phyloP scores from a whole-genome alignment of 495 filamentous ascomycete species.

The Durotheca rogersii region DNA sequence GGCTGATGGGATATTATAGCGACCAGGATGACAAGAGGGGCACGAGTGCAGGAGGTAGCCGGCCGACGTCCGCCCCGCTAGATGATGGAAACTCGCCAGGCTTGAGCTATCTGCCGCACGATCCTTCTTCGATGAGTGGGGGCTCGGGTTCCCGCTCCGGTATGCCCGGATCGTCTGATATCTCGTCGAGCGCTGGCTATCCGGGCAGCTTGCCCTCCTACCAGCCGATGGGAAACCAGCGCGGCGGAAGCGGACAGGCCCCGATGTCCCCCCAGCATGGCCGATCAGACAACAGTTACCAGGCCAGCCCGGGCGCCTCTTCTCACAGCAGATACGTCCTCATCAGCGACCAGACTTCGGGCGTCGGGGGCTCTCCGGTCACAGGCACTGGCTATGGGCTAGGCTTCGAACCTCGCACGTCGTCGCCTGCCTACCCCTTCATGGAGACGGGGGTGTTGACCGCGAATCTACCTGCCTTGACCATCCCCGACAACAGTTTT shows the following conservation, averaged over 20 bases:
- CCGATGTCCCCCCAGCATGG: slow-evolving; percentile 25
- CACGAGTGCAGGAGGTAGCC: slow-evolving; percentile 16
- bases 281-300: slow-evolving; percentile 11
- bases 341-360: slow-evolving; percentile 18
- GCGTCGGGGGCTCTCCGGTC: slow-evolving; percentile 29
- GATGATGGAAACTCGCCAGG: slow-evolving; percentile 16
- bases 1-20: slow-evolving; percentile 26
- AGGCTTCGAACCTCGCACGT: slow-evolving; percentile 29
- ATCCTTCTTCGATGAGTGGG: slow-evolving; percentile 1
- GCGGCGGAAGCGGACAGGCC: slow-evolving; percentile 23
- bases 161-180: slow-evolving; percentile 21
- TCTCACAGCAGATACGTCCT: slow-evolving; percentile 7
- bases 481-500: slow-evolving; percentile 36
- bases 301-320: slow-evolving; percentile 15
- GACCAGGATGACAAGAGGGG: slow-evolving; percentile 43
- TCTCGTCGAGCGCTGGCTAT: slow-evolving; percentile 19
- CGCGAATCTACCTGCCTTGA: slow-evolving; percentile 29
- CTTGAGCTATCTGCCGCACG: slow-evolving; percentile 13
- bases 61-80: slow-evolving; percentile 14
- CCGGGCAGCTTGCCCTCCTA: slow-evolving; percentile 21
- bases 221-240: slow-evolving; percentile 19
- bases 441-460: slow-evolving; percentile 22
- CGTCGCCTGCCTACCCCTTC: slow-evolving; percentile 23
- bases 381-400: slow-evolving; percentile 24
- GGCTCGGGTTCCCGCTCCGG: slow-evolving; percentile 1